Base-by-base conservation (phyloP, 768 basidiomycete species). In the Psilocybe subaeruginosa region DNA sequence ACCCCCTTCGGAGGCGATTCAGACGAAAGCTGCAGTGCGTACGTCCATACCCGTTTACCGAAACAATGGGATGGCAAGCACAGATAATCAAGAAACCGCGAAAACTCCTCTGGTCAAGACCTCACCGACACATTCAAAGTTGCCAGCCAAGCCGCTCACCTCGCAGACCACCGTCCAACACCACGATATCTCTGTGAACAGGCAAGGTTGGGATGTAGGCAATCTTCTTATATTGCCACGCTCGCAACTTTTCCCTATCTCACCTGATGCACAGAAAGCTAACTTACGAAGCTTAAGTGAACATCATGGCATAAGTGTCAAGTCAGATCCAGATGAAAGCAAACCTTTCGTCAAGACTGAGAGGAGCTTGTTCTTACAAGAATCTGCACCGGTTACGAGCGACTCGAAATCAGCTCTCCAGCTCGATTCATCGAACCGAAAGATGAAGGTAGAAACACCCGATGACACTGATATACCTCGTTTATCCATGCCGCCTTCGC, bases 261-360 rank as follows among this genome's bases (percentile, higher is more conserved):
- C 69, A 0, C 62, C 68, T n/a, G 70, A 71, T 62, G 70, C 70
- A 3, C 73, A 74, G 54, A 64, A 68, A 17, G 64, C 66, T 39
- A 76, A 76, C 62, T 47, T 74, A 31, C 69, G 72, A 3, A 64
- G 61, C 33, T 65, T 72, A 3, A 62, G 69, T 41, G 63, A 72
- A 3, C 65, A 66, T 39, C 64, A 53, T 16, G 56, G 63, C 1
- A 46, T 30, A 23, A 8, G 30, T 17, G 16, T 54, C 37, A 66
- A 64, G 37, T 39, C 35, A 8, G 61, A 64, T 17, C 23, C 19
- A 47, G 39, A 57, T 27, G 53, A 61, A 54, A 33, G 17, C 4
- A 58, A 61, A 8, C 45, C 54, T 19, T 17, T 19, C 16, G 19
- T 45, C 9, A 60, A 58, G 27, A 23, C 11, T 6, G 50, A 57